phyloP scores from a whole-genome alignment of 257 asterid genomes.

The Thymus quinquecostatus region DNA sequence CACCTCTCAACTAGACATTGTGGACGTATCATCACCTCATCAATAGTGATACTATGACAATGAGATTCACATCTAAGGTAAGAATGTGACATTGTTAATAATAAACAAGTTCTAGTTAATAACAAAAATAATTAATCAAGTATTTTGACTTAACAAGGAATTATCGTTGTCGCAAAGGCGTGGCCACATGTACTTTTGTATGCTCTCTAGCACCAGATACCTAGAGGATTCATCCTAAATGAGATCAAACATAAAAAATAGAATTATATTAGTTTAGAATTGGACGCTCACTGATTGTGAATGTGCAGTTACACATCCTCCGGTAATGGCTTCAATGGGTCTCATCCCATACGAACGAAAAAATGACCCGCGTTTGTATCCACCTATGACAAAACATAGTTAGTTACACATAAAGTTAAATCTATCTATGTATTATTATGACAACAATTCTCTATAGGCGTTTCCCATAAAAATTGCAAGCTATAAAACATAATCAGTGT shows the following conservation, averaged over 20 bases:
- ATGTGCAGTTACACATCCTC: constrained; percentile 51
- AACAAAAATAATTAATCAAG: no score
- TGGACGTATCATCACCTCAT: constrained; percentile 33
- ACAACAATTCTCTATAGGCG: no score
- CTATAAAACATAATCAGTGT: no score
- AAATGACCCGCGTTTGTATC: constrained; percentile 72
- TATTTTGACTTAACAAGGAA: no score
- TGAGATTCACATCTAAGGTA: constrained; percentile 53
- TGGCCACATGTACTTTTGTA: no score
- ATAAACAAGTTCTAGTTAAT: no score
- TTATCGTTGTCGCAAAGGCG: no score
- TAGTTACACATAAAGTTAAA: background rate
- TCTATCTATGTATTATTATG: no score
- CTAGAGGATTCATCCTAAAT: constrained; percentile 28
- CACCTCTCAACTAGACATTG: constrained; percentile 3
- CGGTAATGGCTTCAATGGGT: constrained; percentile 61
- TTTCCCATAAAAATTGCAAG: no score
- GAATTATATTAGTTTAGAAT: background rate
- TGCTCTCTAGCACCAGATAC: constrained; percentile 38
- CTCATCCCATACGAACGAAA: constrained; percentile 71
- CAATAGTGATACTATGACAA: constrained; percentile 55
- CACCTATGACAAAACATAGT: constrained; percentile 41
- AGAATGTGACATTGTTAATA: background rate
- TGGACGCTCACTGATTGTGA: constrained; percentile 45
- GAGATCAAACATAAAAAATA: background rate